Evolutionary conservation across 495 filamentous ascomycete species (phyloP).

Genomic region (Neurospora tetraspora): DNA sequence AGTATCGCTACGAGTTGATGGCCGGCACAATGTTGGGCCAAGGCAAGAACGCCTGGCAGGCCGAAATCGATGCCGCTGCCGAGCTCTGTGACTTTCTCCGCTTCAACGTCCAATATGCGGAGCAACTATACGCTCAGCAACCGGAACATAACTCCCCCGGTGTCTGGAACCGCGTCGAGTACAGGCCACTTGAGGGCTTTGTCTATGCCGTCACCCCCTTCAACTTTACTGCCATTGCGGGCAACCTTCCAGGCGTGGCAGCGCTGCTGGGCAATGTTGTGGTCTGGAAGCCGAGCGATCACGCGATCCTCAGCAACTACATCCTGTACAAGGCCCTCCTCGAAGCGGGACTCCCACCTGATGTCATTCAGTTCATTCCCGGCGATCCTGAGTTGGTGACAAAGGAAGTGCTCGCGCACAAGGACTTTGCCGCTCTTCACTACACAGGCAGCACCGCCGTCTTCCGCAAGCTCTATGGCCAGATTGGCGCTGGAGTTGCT

Average conservation of each 20-base stretch:
- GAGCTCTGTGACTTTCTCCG: conserved; percentile 86
- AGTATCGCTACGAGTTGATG: conserved; percentile 90
- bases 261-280: conserved; percentile 81
- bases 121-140: conserved; percentile 79
- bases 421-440: conserved; percentile 65
- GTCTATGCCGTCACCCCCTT: conserved; percentile 81
- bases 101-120: conserved; percentile 81
- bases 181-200: conserved; percentile 77
- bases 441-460: conserved; percentile 76
- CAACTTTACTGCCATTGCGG: conserved; percentile 83
- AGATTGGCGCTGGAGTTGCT: conserved; percentile 58
- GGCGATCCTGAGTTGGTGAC: conserved; percentile 70
- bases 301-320: conserved; percentile 62
- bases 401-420: conserved; percentile 53
- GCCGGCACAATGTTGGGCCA: conserved; percentile 89
- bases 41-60: conserved; percentile 94
- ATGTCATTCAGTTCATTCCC: conserved; percentile 76
- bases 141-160: conserved; percentile 65
- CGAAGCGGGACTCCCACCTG: conserved; percentile 71
- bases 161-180: conserved; percentile 77
- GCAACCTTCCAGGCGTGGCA: conserved; percentile 62
- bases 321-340: conserved; percentile 74
- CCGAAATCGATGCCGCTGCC: conserved; percentile 90
- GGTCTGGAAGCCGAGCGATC: conserved; percentile 80
- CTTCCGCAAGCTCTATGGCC: conserved; percentile 64